Evolutionary conservation across 768 basidiomycete species (phyloP).

Genomic region (Suillus sp.): DNA sequence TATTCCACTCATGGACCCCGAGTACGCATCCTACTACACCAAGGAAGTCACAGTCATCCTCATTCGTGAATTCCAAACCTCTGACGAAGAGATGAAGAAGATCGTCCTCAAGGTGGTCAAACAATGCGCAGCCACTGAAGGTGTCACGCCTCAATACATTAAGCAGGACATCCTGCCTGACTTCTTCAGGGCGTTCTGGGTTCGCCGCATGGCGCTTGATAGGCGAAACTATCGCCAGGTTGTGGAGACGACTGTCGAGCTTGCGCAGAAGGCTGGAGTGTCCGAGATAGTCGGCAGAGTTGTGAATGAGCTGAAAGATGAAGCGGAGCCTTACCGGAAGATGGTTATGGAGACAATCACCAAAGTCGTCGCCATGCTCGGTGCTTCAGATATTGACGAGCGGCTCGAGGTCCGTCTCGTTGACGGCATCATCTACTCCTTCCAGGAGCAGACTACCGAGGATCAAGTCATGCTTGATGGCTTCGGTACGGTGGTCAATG

Average conservation of each 20-base stretch:
- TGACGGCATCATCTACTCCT: constrained; percentile 98
- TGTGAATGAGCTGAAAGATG: constrained; percentile 62
- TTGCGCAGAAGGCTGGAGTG: constrained; percentile 96
- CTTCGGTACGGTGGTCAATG: constrained; percentile 93
- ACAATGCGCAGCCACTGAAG: constrained; percentile 98
- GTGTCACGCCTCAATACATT: constrained; percentile 94
- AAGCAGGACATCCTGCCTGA: constrained; percentile 98
- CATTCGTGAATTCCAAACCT: constrained; percentile 98
- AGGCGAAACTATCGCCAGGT: constrained; percentile 95
- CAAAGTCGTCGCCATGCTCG: constrained; percentile 89
- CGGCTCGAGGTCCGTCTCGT: constrained; percentile 91
- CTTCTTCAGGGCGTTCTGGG: constrained; percentile 99
- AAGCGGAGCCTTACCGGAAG: constrained; percentile 84
- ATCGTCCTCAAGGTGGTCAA: constrained; percentile 99
- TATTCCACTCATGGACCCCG: constrained; percentile 99
- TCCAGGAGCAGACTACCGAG: constrained; percentile 99
- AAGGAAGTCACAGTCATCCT: constrained; percentile 97
- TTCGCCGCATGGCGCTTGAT: constrained; percentile 96
- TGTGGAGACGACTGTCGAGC: constrained; percentile 97
- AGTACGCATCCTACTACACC: constrained; percentile 99
- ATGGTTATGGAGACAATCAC: constrained; percentile 99
- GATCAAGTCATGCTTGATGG: constrained; percentile 99
- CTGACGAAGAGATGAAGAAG: constrained; percentile 99
- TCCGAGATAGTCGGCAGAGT: constrained; percentile 91
- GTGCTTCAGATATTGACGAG: constrained; percentile 98